Evolutionary conservation across 2,329 filamentous ascomycete species (phyloP).

Genomic region (Alternaria consortialis): DNA sequence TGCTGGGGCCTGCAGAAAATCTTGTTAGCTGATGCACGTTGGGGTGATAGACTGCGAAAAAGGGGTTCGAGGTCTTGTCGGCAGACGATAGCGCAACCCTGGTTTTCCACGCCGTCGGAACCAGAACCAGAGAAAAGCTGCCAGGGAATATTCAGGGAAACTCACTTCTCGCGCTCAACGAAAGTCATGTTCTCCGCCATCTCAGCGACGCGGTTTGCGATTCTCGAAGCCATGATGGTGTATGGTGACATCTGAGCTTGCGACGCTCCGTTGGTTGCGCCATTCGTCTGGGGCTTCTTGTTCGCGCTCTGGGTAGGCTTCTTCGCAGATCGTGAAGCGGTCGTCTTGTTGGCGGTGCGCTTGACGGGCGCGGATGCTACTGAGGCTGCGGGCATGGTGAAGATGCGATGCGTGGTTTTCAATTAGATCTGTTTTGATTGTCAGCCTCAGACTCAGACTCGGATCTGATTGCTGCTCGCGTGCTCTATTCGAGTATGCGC

Average conservation of each 20-base stretch:
- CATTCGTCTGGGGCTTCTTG: slow-evolving; percentile 36
- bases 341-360: slow-evolving; percentile 41
- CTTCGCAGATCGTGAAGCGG: slow-evolving; percentile 41
- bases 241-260: slow-evolving; percentile 54
- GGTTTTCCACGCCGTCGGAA: slow-evolving; percentile 25
- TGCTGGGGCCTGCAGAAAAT: slow-evolving; percentile 26
- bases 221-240: slow-evolving; percentile 60
- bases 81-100: neutral
- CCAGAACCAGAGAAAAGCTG: neutral
- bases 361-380: slow-evolving; percentile 46
- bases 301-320: slow-evolving; percentile 32
- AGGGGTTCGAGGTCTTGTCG: neutral
- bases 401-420: neutral
- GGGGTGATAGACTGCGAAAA: neutral
- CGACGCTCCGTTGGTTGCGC: slow-evolving; percentile 38
- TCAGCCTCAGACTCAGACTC: slow-evolving; percentile 8
- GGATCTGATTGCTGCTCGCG: slow-evolving; percentile 23
- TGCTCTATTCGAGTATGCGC: slow-evolving; percentile 25
- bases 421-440: neutral
- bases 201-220: slow-evolving; percentile 61
- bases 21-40: slow-evolving; percentile 20
- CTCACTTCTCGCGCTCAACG: slow-evolving; percentile 55
- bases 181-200: slow-evolving; percentile 64
- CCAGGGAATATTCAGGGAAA: slow-evolving; percentile 6
- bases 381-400: slow-evolving; percentile 45